Conservation (phyloP, 108 stramenopile species). For the Cyclotella sp. region DNA sequence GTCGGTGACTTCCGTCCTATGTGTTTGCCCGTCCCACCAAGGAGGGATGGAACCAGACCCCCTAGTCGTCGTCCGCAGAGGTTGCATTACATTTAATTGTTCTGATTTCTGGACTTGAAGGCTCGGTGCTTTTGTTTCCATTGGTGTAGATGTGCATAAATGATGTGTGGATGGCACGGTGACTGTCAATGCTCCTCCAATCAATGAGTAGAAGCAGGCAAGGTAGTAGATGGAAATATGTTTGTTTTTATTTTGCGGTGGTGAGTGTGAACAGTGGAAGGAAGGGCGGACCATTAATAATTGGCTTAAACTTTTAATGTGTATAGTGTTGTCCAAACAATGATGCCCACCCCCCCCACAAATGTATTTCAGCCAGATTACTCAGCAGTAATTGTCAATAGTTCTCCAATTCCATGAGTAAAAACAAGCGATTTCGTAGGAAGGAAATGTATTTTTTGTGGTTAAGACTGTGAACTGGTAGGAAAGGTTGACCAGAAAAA, state of each 20-base stretch:
- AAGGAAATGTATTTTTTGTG: too few species aligned
- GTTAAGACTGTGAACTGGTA: too few species aligned
- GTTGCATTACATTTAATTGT: conserved; percentile 46
- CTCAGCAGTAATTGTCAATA: too few species aligned
- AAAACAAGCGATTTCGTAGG: too few species aligned
- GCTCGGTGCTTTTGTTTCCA: neutral
- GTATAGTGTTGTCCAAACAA: too few species aligned
- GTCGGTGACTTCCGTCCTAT: conserved; percentile 84
- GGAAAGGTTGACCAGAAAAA: too few species aligned
- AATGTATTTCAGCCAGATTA: too few species aligned
- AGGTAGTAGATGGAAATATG: neutral
- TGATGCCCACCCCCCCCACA: too few species aligned
- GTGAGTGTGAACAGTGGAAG: neutral
- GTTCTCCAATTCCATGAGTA: too few species aligned
- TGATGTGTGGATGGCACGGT: neutral
- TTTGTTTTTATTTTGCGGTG: neutral
- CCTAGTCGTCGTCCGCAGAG: conserved; percentile 47
- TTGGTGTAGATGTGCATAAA: conserved; percentile 5
- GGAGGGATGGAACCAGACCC: conserved; percentile 52
- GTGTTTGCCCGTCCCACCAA: conserved; percentile 75
- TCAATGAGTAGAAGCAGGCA: conserved; percentile 7
- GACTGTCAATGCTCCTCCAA: conserved; percentile 9
- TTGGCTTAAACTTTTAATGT: neutral
- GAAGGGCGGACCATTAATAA: neutral
- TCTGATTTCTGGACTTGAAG: too few species aligned